phyloP scores from a whole-genome alignment of 768 basidiomycete species.

The Floccularia luteovirens region DNA sequence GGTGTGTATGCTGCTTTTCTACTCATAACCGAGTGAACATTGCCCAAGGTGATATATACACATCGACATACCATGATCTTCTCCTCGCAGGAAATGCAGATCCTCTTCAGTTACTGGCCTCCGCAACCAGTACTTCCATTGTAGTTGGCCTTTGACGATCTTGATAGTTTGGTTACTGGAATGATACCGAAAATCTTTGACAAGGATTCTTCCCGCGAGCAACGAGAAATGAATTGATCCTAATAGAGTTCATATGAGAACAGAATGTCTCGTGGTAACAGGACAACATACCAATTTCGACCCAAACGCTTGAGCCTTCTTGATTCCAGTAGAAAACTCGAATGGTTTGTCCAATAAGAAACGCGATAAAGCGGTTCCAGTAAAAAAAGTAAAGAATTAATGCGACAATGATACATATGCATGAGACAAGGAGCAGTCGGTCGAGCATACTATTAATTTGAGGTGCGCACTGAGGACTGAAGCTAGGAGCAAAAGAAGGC shows the following conservation, averaged over 20 bases:
- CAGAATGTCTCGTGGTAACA: not conserved
- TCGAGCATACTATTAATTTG: conserved; percentile 57
- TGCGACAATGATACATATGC: conserved; percentile 46
- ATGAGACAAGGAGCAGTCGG: conserved; percentile 53
- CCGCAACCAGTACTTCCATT: conserved; percentile 94
- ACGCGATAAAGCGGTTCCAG: conserved; percentile 81
- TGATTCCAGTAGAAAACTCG: conserved; percentile 76
- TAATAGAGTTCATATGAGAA: conserved; percentile 16
- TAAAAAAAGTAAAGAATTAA: conserved; percentile 81
- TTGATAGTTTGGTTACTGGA: conserved; percentile 88
- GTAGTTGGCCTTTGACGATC: conserved; percentile 76
- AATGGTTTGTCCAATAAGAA: conserved; percentile 53
- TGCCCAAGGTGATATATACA: conserved; percentile 3
- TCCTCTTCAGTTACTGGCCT: conserved; percentile 72
- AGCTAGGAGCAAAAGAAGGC: no score
- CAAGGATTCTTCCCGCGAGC: conserved; percentile 76
- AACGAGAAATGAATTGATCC: conserved; percentile 91
- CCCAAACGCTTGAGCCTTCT: conserved; percentile 70
- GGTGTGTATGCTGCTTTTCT: conserved; percentile 25
- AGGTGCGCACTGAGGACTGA: no score
- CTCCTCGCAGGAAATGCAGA: conserved; percentile 38
- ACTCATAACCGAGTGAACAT: conserved; percentile 5
- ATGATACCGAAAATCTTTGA: conserved; percentile 85
- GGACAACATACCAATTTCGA: conserved; percentile 60
- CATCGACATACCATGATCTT: conserved; percentile 56